These are phyloP conservation scores for Aspergillus fumigatus DNA, from an alignment of 2,329 filamentous ascomycete species.

Conservation along the genomic window DNA sequence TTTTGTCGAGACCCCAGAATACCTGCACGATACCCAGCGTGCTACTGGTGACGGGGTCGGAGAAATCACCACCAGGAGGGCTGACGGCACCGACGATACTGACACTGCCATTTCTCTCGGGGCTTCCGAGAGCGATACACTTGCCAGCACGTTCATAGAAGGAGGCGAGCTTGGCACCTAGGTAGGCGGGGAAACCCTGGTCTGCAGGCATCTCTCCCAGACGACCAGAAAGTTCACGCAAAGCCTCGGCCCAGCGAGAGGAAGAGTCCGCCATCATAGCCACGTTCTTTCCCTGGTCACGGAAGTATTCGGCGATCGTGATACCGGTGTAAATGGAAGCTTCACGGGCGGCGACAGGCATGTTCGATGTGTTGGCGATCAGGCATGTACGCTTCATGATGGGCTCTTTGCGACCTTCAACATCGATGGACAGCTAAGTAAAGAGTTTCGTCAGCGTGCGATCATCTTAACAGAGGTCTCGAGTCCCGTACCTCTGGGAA, in stretches of 20 bases:
- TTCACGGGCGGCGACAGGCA: constrained; percentile 97
- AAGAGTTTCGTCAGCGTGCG: constrained; percentile 10
- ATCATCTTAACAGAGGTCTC: not conserved
- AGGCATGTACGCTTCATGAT: constrained; percentile 99
- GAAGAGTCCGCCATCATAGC: constrained; percentile 99
- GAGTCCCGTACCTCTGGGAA: constrained; percentile 69
- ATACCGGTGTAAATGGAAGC: constrained; percentile 98
- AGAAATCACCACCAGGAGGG: constrained; percentile 97
- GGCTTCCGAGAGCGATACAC: constrained; percentile 78
- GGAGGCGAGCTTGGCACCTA: constrained; percentile 92
- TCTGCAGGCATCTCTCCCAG: constrained; percentile 99
- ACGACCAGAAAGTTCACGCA: constrained; percentile 98
- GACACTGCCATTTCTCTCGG: constrained; percentile 84
- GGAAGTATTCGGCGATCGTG: constrained; percentile 92
- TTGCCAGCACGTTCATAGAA: constrained; percentile 99
- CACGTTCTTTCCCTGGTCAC: constrained; percentile 93
- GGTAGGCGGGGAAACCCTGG: constrained; percentile 97
- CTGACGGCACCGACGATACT: constrained; percentile 97
- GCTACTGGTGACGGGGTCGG: constrained; percentile 89
- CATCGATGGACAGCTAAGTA: constrained; percentile 73
- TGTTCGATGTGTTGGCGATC: constrained; percentile 99
- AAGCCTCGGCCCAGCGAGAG: constrained; percentile 95
- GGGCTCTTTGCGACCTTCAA: constrained; percentile 90
- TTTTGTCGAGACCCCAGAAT: constrained; percentile 99
- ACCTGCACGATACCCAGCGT: constrained; percentile 98